Evolutionary conservation across 208 protist genomes (phyloP).

Genomic region (Leishmania braziliensis): DNA sequence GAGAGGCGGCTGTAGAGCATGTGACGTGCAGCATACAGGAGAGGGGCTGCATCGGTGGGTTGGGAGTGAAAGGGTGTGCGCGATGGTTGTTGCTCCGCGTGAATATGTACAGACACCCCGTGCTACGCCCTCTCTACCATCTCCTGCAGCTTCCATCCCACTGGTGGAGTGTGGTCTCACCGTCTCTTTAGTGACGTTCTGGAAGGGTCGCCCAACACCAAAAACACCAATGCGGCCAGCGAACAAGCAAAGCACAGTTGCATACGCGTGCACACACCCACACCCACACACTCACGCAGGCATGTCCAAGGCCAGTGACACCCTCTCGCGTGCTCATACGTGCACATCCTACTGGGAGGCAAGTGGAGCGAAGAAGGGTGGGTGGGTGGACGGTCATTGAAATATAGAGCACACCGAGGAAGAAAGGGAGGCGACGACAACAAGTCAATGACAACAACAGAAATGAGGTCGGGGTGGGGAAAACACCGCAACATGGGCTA

Average conservation of each 20-base stretch:
- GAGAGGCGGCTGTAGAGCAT: not conserved
- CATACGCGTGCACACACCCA: not conserved
- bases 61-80: not conserved
- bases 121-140: not conserved
- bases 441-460: not conserved
- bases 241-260: not conserved
- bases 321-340: not conserved
- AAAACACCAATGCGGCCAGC: not conserved
- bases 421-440: not conserved
- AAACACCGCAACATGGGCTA: not conserved
- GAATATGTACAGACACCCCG: not conserved
- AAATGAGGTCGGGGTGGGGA: not conserved
- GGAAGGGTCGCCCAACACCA: not conserved
- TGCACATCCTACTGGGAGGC: not conserved
- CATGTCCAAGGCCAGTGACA: not conserved
- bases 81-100: not conserved
- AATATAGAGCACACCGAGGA: not conserved
- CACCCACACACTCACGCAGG: not conserved
- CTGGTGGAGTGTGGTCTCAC: not conserved
- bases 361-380: not conserved
- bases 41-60: not conserved
- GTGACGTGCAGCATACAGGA: conserved; percentile 1
- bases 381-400: not conserved
- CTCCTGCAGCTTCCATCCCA: not conserved
- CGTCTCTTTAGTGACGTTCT: not conserved